Evolutionary conservation across 2,329 filamentous ascomycete genomes (phyloP), one percentile per base, ranked within the genome.

Genomic region (Fusarium longipes): DNA sequence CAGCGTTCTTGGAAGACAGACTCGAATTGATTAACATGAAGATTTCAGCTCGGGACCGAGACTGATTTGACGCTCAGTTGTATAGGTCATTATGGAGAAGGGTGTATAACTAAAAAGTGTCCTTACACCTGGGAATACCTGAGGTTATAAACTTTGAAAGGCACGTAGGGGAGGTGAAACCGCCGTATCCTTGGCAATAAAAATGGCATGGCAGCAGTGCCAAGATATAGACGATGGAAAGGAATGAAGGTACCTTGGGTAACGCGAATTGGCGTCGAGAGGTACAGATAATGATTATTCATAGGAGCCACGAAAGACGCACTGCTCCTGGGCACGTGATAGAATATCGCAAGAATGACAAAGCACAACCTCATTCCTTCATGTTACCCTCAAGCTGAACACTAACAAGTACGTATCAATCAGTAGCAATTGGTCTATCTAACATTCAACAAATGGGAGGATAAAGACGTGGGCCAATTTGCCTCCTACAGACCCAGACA

Each of bases 211-310:
- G 30, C 30, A 33, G 22, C 30, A 32, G 10, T 55, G 55, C 64
- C 49, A 61, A 52, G 65, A 60, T 29, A 30, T 43, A 20, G 18
- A 15, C n/a, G 20, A 50, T 62, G 65, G 59, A 67, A 68, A 68
- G 64, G 64, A 67, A 67, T 67, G 64, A 50, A 33, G 40, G 35
- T 39, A 40, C 33, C 48, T 44, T 60, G 55, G 55, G 55, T 44
- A 60, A 61, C 52, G 32, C 25, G 25, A n/a, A 20, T 17, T 49
- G 27, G 33, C 20, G 22, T 39, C 22, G 22, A 20, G 20, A 20
- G n/a, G 43, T 24, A 58, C 29, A 44, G 30, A 36, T 32, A 25
- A 42, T 15, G 8, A 20, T 30, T 9, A 49, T 20, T 44, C 50
- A 27, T 22, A 39, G 42, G 54, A 54, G 49, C 29, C 18, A 33